phyloP scores from a whole-genome alignment of 140 eudicot genomes.

The Oenanthe javanica region DNA sequence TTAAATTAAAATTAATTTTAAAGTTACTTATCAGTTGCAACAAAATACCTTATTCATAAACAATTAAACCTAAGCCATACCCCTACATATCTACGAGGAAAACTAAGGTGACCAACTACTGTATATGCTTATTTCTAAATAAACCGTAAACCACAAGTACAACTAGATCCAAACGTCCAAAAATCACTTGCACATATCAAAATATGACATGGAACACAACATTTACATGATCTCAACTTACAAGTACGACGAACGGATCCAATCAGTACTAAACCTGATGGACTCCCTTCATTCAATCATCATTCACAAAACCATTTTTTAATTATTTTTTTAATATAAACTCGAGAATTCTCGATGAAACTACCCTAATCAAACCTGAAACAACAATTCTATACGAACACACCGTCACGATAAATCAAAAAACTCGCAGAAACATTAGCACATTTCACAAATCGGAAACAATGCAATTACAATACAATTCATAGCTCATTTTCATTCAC shows the following conservation, averaged over 20 bases:
- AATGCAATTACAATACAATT: background rate
- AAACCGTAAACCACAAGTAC: background rate
- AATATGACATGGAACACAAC: background rate
- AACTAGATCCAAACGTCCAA: background rate
- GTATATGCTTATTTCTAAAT: background rate
- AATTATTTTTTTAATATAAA: background rate
- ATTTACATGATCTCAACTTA: background rate
- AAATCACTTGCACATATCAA: background rate
- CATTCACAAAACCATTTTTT: too few relatives aligned
- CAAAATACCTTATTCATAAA: background rate
- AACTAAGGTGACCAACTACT: background rate
- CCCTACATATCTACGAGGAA: background rate
- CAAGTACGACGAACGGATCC: too few relatives aligned
- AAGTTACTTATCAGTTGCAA: background rate
- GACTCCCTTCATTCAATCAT: background rate
- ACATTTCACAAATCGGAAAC: background rate
- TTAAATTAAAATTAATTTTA: background rate
- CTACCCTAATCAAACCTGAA: background rate
- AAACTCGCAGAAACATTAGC: background rate
- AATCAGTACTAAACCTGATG: too few relatives aligned
- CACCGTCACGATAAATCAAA: background rate
- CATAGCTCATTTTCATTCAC: background rate
- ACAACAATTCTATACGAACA: background rate
- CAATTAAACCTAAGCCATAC: background rate
- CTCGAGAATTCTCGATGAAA: background rate